Evolutionary conservation across 2,329 filamentous ascomycete genomes (phyloP).

Genomic region (Pseudohalonectria lignicola): DNA sequence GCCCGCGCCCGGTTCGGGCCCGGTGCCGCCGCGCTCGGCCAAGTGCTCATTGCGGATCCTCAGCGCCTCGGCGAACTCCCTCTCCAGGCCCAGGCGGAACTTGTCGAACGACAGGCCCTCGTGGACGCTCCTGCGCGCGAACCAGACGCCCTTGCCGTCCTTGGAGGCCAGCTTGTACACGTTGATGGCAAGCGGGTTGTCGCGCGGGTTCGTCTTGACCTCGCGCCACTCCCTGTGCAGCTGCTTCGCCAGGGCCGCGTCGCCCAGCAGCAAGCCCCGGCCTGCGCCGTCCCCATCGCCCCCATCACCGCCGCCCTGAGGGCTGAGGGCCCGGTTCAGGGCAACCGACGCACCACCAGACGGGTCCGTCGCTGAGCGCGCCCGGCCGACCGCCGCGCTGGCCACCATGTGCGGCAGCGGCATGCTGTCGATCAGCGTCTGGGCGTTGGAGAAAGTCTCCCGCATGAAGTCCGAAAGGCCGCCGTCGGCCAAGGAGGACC

Average conservation of each 20-base stretch:
- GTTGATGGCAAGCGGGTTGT: slow-evolving; percentile 65
- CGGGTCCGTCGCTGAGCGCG: slow-evolving; percentile 45
- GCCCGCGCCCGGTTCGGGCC: slow-evolving; percentile 59
- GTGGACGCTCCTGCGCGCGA: slow-evolving; percentile 75
- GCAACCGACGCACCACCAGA: slow-evolving; percentile 33
- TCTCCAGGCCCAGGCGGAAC: slow-evolving; percentile 66
- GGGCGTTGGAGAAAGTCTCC: slow-evolving; percentile 8
- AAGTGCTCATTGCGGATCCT: slow-evolving; percentile 31
- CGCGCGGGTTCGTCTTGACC: slow-evolving; percentile 56
- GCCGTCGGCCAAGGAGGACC: slow-evolving; percentile 21
- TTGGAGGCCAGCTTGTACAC: slow-evolving; percentile 72
- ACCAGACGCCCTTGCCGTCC: slow-evolving; percentile 83
- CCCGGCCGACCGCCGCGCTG: slow-evolving; percentile 14
- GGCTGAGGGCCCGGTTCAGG: slow-evolving; percentile 33
- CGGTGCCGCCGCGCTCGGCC: slow-evolving; percentile 2
- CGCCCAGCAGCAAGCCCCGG: slow-evolving; percentile 26
- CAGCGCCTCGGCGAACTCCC: slow-evolving; percentile 71
- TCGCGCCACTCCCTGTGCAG: slow-evolving; percentile 85
- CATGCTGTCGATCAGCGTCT: slow-evolving; percentile 9
- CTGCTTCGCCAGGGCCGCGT: slow-evolving; percentile 30
- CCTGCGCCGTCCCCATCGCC: slow-evolving; percentile 1
- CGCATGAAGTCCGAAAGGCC: slow-evolving; percentile 5
- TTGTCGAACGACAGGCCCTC: slow-evolving; percentile 64
- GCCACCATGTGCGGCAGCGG: slow-evolving; percentile 4
- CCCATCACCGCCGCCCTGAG: not conserved